Evolutionary conservation across 2,329 filamentous ascomycete genomes (phyloP).

Genomic region (Fonsecaea nubica): DNA sequence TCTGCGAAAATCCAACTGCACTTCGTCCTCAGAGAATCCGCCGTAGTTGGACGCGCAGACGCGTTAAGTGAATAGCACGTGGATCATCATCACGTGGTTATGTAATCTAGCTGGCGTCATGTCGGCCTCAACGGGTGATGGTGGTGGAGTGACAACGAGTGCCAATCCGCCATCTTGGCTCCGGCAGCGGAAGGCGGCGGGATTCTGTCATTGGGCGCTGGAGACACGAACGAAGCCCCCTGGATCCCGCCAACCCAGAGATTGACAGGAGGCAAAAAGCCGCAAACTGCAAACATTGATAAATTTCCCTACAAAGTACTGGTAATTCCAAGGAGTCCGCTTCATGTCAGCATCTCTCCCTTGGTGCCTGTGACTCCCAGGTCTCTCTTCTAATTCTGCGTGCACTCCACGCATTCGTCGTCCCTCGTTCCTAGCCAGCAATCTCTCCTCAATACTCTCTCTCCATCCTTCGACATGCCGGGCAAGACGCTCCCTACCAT

Average conservation of each 20-base stretch:
- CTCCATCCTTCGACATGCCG: constrained; percentile 52
- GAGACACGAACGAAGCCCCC: constrained; percentile 18
- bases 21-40: neutral
- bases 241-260: neutral
- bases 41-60: constrained; percentile 3
- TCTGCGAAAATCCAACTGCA: neutral
- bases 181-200: constrained; percentile 20
- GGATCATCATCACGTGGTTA: neutral
- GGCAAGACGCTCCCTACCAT: constrained; percentile 82
- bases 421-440: constrained; percentile 3
- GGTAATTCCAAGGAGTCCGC: neutral
- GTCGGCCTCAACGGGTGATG: neutral
- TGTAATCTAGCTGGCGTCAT: neutral
- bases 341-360: constrained; percentile 14
- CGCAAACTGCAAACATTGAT: neutral
- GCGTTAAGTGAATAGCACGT: neutral
- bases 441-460: constrained; percentile 1
- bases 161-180: neutral
- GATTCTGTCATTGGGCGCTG: constrained; percentile 19
- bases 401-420: neutral
- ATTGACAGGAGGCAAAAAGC: constrained; percentile 22
- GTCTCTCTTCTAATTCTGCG: neutral
- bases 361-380: neutral
- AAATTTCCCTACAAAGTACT: neutral
- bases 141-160: constrained; percentile 7